A percentile compares a stretch with the other conserved stretches of the same genome.
These are phyloP conservation scores for Alternaria sp. DNA, from an alignment of 2,329 filamentous ascomycete species.

Conservation along the genomic window DNA sequence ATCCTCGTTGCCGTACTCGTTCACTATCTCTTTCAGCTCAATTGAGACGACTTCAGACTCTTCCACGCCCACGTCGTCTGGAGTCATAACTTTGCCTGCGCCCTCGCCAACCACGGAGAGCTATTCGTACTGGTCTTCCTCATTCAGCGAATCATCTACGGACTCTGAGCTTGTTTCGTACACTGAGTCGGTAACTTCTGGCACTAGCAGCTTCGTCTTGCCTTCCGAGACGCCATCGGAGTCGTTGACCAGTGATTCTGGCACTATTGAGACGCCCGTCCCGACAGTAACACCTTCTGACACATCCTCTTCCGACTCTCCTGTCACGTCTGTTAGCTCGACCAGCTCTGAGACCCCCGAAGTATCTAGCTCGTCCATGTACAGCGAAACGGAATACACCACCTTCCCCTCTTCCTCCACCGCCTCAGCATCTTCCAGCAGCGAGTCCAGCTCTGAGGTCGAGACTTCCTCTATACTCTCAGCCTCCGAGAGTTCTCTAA, in stretches of 20 bases:
- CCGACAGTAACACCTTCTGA: not conserved
- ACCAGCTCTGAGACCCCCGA: not conserved
- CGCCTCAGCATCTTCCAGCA: not conserved
- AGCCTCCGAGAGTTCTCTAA: not conserved
- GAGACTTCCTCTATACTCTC: not conserved
- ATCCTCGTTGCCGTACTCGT: not conserved
- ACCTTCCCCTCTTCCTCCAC: not conserved
- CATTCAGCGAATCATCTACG: not conserved
- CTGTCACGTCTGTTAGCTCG: not conserved
- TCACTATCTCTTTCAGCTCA: not conserved
- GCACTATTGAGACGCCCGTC: not conserved
- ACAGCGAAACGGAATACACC: not conserved
- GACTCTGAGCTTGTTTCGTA: not conserved
- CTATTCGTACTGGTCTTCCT: not conserved
- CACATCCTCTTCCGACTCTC: not conserved
- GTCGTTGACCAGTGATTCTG: not conserved
- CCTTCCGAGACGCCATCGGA: slow-evolving; percentile 1
- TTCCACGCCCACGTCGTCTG: not conserved
- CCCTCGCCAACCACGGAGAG: not conserved
- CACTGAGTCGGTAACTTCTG: not conserved
- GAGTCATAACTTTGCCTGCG: not conserved
- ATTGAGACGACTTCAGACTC: not conserved
- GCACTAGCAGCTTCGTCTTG: not conserved
- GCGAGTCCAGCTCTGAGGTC: not conserved
- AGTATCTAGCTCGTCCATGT: not conserved